These are phyloP conservation scores for Trametes villosa DNA, from an alignment of 768 basidiomycete species.

Conservation along the genomic window DNA sequence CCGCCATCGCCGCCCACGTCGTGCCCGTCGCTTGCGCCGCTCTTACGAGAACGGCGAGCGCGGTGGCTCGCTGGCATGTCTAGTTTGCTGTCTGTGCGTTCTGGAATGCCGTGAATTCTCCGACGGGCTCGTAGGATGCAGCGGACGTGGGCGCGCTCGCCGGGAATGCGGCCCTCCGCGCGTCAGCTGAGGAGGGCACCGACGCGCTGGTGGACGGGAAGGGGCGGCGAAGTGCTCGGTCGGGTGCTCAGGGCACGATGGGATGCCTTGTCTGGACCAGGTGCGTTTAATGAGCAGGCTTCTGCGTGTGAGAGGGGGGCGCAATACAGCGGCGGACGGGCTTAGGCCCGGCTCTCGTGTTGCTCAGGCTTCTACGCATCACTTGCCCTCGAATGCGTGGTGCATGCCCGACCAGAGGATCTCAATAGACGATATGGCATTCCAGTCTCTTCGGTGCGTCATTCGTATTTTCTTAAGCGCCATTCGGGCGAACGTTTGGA, in stretches of 20 bases:
- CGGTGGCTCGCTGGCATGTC: not conserved
- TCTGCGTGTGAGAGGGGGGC: not conserved
- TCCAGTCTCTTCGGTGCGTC: no score
- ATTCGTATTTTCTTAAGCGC: no score
- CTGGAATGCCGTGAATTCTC: conserved; percentile 13
- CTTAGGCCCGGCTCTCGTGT: not conserved
- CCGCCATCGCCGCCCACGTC: conserved; percentile 1
- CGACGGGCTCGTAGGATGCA: conserved; percentile 2
- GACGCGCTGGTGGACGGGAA: not conserved
- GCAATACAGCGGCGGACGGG: not conserved
- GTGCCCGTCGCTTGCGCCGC: not conserved
- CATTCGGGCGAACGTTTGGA: no score
- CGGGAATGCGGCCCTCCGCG: conserved; percentile 7
- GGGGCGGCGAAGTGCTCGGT: not conserved
- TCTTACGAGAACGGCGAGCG: conserved; percentile 2
- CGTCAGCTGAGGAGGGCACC: conserved; percentile 3
- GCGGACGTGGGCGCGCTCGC: conserved; percentile 1
- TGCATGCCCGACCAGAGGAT: not conserved
- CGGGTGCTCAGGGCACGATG: not conserved
- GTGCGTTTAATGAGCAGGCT: not conserved
- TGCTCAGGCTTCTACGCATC: not conserved
- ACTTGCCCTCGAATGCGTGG: not conserved
- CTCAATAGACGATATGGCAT: no score
- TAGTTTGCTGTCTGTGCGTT: not conserved
- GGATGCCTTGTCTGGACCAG: not conserved